Evolutionary conservation across 2,329 filamentous ascomycete species (phyloP), one percentile per base, ranked within the genome.

Genomic region (Aspergillus melleus): DNA sequence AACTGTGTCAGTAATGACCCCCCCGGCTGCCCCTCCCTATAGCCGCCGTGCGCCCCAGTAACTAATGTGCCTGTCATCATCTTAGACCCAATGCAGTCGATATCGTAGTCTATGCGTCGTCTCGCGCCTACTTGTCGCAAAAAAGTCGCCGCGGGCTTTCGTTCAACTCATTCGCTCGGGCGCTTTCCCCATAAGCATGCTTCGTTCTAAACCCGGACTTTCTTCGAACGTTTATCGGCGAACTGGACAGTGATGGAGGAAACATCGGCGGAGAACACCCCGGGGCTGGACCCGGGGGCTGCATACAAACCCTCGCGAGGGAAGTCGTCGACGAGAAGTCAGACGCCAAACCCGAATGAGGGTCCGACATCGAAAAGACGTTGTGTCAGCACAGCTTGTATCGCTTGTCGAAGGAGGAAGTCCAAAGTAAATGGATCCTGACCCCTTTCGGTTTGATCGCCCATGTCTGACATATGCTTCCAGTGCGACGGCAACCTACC

Each of bases 401-500:
- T 93, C 70, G 90, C 90, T 19, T 94, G 90, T 73, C 85, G 90
- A 20, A 87, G 87, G 72, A 83, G 90, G 64, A 94, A 94, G 71
- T 91, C 88, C 52, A 94, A 93, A 76, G 80, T 81, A 72, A 24
- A 46, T n/a, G 49, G 59, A 63, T 36, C 32, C n/a, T n/a, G 16
- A 53, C 14, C 10, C 26, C 39, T n/a, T 47, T 26, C 20, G 29
- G 26, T 49, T 5, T 54, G 52, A 30, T 39, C 52, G 39, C 24
- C 50, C 46, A 39, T 55, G 51, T 55, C 26, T 58, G 10, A 52
- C 54, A 49, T 53, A 50, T 49, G 46, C 47, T 44, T 16, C 52
- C n/a, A 84, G 84, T 98, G 94, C 76, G 94, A 98, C 76, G 94
- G 94, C 61, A 93, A 92, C 58, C 83, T 90, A 5, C 94, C 94